These are phyloP conservation scores for Globisporangium iwayamae DNA, from an alignment of 352 stramenopile species.

Conservation along the genomic window DNA sequence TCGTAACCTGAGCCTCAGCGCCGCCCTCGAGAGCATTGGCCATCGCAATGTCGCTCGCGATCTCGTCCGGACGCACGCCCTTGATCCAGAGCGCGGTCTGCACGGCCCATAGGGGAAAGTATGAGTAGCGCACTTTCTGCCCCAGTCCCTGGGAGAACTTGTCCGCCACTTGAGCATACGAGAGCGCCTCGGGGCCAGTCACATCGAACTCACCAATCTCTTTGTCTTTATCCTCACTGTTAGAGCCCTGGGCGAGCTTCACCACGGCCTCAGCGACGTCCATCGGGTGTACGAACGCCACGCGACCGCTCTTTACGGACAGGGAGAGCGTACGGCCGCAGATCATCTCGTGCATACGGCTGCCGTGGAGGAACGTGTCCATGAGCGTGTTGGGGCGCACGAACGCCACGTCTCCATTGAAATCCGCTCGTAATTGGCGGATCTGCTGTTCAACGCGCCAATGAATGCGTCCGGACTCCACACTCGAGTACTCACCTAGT, in stretches of 20 bases:
- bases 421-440: conserved; percentile 19
- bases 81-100: conserved; percentile 70
- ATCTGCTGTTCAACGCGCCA: conserved; percentile 41
- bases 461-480: conserved; percentile 37
- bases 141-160: conserved; percentile 39
- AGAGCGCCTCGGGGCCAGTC: conserved; percentile 56
- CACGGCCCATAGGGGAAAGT: conserved; percentile 74
- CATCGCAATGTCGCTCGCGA: conserved; percentile 50
- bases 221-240: not conserved
- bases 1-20: conserved; percentile 30
- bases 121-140: conserved; percentile 47
- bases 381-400: conserved; percentile 49
- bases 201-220: conserved; percentile 25
- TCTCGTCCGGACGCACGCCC: conserved; percentile 54
- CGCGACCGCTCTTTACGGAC: conserved; percentile 47
- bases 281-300: conserved; percentile 57
- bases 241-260: not conserved
- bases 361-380: conserved; percentile 55
- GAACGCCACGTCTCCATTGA: conserved; percentile 23
- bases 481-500: conserved; percentile 26
- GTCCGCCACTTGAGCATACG: conserved; percentile 43
- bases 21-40: conserved; percentile 43
- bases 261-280: conserved; percentile 55
- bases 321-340: conserved; percentile 61
- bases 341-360: conserved; percentile 52